These are phyloP conservation scores for Xylaria sp. DNA, from an alignment of 2,329 filamentous ascomycete species.

Conservation along the genomic window DNA sequence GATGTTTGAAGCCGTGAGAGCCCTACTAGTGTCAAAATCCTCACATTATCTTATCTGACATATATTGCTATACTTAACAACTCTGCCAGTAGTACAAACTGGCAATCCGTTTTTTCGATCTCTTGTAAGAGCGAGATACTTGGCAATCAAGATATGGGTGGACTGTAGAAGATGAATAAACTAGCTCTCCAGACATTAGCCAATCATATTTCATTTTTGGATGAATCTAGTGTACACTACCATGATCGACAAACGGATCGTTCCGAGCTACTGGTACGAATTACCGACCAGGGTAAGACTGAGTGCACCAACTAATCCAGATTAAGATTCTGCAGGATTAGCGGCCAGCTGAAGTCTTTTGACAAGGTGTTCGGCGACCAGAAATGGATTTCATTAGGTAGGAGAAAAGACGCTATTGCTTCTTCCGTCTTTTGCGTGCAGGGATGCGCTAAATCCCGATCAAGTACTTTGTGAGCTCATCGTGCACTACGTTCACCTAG, in stretches of 20 bases:
- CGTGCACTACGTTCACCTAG: too few species aligned
- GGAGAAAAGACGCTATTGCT: background rate
- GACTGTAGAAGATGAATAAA: background rate
- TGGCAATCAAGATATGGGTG: background rate
- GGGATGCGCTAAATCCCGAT: too few species aligned
- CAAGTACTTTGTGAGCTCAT: too few species aligned
- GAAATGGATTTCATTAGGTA: conserved; percentile 3
- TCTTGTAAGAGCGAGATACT: background rate
- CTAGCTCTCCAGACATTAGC: background rate
- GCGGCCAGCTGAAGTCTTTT: conserved; percentile 12
- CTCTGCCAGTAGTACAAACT: background rate
- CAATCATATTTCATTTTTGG: background rate
- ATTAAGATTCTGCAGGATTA: background rate
- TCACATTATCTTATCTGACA: background rate
- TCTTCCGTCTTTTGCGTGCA: background rate
- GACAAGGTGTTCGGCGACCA: conserved; percentile 7
- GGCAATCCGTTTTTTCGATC: background rate
- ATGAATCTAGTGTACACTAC: background rate
- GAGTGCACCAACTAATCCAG: background rate
- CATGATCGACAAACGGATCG: conserved; percentile 31
- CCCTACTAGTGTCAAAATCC: background rate
- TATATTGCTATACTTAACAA: background rate
- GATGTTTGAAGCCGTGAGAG: background rate
- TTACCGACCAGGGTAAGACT: background rate
- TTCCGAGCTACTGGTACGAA: conserved; percentile 13